Evolutionary conservation across 2,329 filamentous ascomycete genomes (phyloP).

Genomic region (Sporothrix brunneoviolacea): DNA sequence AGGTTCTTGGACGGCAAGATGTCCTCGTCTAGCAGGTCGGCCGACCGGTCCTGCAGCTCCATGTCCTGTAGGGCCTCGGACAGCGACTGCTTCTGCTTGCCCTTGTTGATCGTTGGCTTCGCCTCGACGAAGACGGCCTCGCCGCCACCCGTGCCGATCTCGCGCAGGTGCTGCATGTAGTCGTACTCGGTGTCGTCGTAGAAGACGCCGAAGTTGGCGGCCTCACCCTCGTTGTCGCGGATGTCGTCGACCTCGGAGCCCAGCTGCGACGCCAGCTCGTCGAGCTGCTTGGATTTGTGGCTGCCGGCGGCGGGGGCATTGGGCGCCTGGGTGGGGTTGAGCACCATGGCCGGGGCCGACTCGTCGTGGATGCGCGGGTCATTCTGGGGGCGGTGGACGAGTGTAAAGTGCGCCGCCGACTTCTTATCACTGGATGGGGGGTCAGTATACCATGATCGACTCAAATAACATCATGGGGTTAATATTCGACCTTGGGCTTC

Average conservation of each 20-base stretch:
- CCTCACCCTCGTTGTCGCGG: slow-evolving; percentile 89
- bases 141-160: slow-evolving; percentile 67
- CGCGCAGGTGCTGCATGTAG: slow-evolving; percentile 98
- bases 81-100: slow-evolving; percentile 67
- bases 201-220: slow-evolving; percentile 87
- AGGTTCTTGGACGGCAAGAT: slow-evolving; percentile 75
- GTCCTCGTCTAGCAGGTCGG: slow-evolving; percentile 62
- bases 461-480: too few species aligned
- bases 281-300: slow-evolving; percentile 56
- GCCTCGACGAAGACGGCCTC: slow-evolving; percentile 79
- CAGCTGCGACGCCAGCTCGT: slow-evolving; percentile 71
- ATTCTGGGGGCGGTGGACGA: slow-evolving; percentile 94
- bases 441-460: too few species aligned
- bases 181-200: slow-evolving; percentile 95
- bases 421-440: slow-evolving; percentile 63
- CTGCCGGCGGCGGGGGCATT: slow-evolving; percentile 27
- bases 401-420: slow-evolving; percentile 82
- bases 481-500: too few species aligned
- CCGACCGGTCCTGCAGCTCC: slow-evolving; percentile 47
- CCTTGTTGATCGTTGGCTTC: slow-evolving; percentile 53
- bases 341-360: slow-evolving; percentile 80
- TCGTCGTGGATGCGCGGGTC: slow-evolving; percentile 94
- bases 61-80: slow-evolving; percentile 72
- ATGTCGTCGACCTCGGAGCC: slow-evolving; percentile 59
- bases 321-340: slow-evolving; percentile 58